Base-by-base conservation (phyloP, 1,284 basidiomycete species). In the Cutaneotrichosporon arboriforme region DNA sequence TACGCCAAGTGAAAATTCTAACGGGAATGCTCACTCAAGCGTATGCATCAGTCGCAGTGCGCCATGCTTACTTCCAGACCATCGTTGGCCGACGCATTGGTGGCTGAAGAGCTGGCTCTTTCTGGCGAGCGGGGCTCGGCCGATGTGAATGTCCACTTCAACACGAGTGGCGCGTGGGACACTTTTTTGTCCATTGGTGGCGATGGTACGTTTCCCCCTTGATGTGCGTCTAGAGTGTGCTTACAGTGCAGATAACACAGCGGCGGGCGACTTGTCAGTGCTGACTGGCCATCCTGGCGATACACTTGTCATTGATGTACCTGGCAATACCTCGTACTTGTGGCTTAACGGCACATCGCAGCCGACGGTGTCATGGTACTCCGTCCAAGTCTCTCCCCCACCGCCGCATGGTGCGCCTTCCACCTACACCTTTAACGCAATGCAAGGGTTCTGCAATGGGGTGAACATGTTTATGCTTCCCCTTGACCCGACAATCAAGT, bases 291-390 rank as follows among this genome's bases (percentile, higher is more conserved):
- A 47, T 3, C 33, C 51, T 1, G 45, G 45, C 9, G 17, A 39
- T 1, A 5, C 34, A 3, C 33, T 48, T 13, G 17, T 22, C 21
- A 38, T 34, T 23, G 8, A 44, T 4, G 33, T 55, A 4, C 53
- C 53, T 2, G 49, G 34, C 18, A 55, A 55, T 40, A 55, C 44
- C n/a, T 47, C 53, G n/a, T 47, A 39, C 35, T 13, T 55, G 5
- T 20, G 46, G 4, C 33, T 55, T 22, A 55, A 55, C 44, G 53
- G 53, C 43, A 39, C 38, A 10, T 48, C 52, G 1, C 46, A 45
- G 31, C 52, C 52, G 7, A n/a, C 13, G 8, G 21, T 22, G 4
- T 23, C 46, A 4, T 26, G 13, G 13, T 54, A 54, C 46, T 23
- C 36, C n/a, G 31, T 54, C 12, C 17, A 18, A 4, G 17, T 54